Conservation (phyloP, 768 basidiomycete species). For the Pleurotus salmoneostramineus region DNA sequence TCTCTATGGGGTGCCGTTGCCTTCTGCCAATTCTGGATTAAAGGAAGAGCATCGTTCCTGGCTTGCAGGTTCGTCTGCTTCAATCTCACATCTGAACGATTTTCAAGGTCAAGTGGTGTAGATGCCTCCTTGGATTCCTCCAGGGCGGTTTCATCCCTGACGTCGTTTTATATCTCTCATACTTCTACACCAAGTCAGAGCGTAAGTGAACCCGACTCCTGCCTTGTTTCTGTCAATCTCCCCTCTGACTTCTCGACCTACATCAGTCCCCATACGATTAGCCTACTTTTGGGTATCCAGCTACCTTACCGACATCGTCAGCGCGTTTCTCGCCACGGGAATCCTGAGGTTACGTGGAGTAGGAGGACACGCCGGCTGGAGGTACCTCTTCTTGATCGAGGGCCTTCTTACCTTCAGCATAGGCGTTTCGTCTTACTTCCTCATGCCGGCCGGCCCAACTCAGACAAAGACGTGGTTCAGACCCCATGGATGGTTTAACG, state of each 20-base stretch:
- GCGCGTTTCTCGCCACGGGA: slow-evolving; percentile 63
- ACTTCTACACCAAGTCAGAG: slow-evolving; percentile 59
- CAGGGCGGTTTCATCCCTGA: slow-evolving; percentile 68
- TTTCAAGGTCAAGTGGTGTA: slow-evolving; percentile 13
- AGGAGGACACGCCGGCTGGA: slow-evolving; percentile 50
- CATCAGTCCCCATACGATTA: slow-evolving; percentile 56
- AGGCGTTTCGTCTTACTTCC: slow-evolving; percentile 48
- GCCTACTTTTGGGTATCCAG: slow-evolving; percentile 68
- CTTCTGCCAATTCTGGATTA: slow-evolving; percentile 56
- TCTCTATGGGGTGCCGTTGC: slow-evolving; percentile 54
- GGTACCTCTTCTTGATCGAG: slow-evolving; percentile 56
- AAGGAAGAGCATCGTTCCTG: slow-evolving; percentile 49
- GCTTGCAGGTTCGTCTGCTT: slow-evolving; percentile 35
- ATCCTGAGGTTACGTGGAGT: slow-evolving; percentile 52
- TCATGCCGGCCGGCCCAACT: slow-evolving; percentile 62
- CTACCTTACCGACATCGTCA: slow-evolving; percentile 48
- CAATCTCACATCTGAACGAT: not conserved
- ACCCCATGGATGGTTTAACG: slow-evolving; percentile 64
- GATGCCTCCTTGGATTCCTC: slow-evolving; percentile 52
- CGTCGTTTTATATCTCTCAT: slow-evolving; percentile 59
- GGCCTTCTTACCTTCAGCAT: slow-evolving; percentile 46
- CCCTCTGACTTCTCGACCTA: not conserved
- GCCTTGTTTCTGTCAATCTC: not conserved
- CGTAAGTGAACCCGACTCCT: slow-evolving; percentile 26
- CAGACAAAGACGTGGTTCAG: slow-evolving; percentile 58